Conservation (phyloP, 2,329 filamentous ascomycete genomes). For the Parastagonospora nodorum region DNA sequence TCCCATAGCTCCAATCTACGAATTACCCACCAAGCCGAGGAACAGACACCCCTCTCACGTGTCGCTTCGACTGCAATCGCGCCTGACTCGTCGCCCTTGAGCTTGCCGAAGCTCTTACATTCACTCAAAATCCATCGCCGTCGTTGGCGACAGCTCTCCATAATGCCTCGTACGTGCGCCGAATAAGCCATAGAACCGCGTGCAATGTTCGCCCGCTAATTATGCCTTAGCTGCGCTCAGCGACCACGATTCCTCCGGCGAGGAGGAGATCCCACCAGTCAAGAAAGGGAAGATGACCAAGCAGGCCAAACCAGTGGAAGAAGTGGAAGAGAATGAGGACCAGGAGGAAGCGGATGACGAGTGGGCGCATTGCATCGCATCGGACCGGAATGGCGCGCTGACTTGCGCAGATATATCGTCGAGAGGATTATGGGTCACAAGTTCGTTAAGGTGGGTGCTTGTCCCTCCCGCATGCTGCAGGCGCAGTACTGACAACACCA, state of each 20-base stretch:
- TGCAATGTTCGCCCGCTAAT: slow-evolving; percentile 18
- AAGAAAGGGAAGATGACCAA: slow-evolving; percentile 25
- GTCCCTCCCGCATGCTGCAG: slow-evolving; percentile 27
- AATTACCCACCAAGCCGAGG: slow-evolving; percentile 6
- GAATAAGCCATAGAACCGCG: slow-evolving; percentile 1
- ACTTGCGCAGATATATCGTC: slow-evolving; percentile 67
- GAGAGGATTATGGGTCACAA: slow-evolving; percentile 73
- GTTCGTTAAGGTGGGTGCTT: slow-evolving; percentile 49
- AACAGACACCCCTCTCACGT: slow-evolving; percentile 7
- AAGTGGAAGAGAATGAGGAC: slow-evolving; percentile 47
- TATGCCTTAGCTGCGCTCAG: slow-evolving; percentile 44
- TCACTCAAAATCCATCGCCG: neutral
- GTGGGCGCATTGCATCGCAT: slow-evolving; percentile 40
- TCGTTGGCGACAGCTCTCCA: slow-evolving; percentile 16
- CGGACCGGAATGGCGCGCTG: slow-evolving; percentile 17
- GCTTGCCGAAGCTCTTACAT: slow-evolving; percentile 6
- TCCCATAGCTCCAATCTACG: slow-evolving; percentile 7
- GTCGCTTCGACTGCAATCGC: slow-evolving; percentile 14
- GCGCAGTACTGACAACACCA: slow-evolving; percentile 14
- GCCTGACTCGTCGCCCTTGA: neutral
- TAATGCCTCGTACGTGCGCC: slow-evolving; percentile 44
- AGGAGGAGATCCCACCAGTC: slow-evolving; percentile 34
- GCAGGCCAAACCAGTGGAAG: slow-evolving; percentile 29
- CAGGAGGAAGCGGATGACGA: slow-evolving; percentile 50
- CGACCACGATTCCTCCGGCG: slow-evolving; percentile 45